Percentiles rank a stretch among this genome's conserved stretches.
These are phyloP conservation scores for Suillus ampliporus DNA, from an alignment of 768 basidiomycete genomes.

Conservation along the genomic window DNA sequence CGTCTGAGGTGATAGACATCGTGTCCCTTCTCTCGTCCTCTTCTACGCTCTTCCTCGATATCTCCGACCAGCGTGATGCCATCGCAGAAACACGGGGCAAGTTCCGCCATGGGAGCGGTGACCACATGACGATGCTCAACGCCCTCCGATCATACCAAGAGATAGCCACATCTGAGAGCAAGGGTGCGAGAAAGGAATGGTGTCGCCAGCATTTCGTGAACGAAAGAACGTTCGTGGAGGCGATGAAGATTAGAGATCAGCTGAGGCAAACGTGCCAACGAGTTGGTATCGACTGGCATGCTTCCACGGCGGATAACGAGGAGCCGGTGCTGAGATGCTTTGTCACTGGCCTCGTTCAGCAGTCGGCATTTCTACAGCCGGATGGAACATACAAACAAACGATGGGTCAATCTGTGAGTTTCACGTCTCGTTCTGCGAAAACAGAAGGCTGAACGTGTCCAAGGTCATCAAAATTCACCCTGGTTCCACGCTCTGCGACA, in stretches of 20 bases:
- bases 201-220: constrained; percentile 85
- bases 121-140: constrained; percentile 91
- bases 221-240: constrained; percentile 79
- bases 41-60: constrained; percentile 81
- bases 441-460: constrained; percentile 9
- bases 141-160: constrained; percentile 84
- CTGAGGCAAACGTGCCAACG: constrained; percentile 68
- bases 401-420: constrained; percentile 69
- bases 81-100: constrained; percentile 73
- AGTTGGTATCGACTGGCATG: constrained; percentile 61
- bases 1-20: constrained; percentile 81
- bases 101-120: constrained; percentile 85
- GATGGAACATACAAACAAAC: constrained; percentile 89
- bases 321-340: constrained; percentile 75
- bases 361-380: constrained; percentile 82
- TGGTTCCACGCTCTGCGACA: constrained; percentile 78
- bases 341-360: constrained; percentile 77
- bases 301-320: constrained; percentile 64
- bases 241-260: constrained; percentile 81
- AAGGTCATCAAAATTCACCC: constrained; percentile 91
- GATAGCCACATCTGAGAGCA: constrained; percentile 53
- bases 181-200: constrained; percentile 68
- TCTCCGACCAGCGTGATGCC: constrained; percentile 73
- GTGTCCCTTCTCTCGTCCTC: constrained; percentile 83
- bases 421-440: constrained; percentile 9